phyloP scores from a whole-genome alignment of 495 filamentous ascomycete genomes.

The Cairneyella variabilis region DNA sequence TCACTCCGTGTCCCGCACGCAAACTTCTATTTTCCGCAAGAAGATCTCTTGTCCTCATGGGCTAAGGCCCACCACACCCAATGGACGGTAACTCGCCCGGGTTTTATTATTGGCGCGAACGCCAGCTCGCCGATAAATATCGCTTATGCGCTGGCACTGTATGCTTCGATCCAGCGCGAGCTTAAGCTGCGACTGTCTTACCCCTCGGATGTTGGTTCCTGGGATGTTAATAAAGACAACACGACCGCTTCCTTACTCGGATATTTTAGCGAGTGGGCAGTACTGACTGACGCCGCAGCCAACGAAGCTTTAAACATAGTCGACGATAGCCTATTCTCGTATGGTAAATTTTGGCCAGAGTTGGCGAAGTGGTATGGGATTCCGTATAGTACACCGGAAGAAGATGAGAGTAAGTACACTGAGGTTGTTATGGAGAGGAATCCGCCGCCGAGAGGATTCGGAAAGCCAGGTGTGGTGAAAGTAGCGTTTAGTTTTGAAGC shows the following conservation, averaged over 20 bases:
- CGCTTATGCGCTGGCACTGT: constrained; percentile 43
- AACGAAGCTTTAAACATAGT: constrained; percentile 44
- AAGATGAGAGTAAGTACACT: constrained; percentile 27
- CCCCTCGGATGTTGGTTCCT: constrained; percentile 36
- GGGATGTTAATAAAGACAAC: constrained; percentile 37
- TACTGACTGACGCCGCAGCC: constrained; percentile 31
- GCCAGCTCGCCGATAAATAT: constrained; percentile 48
- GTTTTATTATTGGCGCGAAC: constrained; percentile 46
- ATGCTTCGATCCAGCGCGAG: constrained; percentile 39
- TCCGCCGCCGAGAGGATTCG: constrained; percentile 35
- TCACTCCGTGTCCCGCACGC: constrained; percentile 38
- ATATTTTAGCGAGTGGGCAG: constrained; percentile 49
- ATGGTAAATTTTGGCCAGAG: constrained; percentile 42
- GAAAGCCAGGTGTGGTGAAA: constrained; percentile 31
- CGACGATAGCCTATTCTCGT: constrained; percentile 39
- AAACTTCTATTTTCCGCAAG: constrained; percentile 54
- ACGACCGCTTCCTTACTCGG: constrained; percentile 40
- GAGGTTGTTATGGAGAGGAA: constrained; percentile 12
- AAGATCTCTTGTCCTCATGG: constrained; percentile 39
- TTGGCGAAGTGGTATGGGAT: constrained; percentile 42
- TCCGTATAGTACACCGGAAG: constrained; percentile 25
- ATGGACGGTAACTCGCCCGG: constrained; percentile 41
- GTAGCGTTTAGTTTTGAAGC: constrained; percentile 36
- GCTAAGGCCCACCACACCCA: constrained; percentile 26
- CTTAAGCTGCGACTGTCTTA: constrained; percentile 36